Evolutionary conservation across 345 rosid genomes (phyloP).

Genomic region (Viola odorata): DNA sequence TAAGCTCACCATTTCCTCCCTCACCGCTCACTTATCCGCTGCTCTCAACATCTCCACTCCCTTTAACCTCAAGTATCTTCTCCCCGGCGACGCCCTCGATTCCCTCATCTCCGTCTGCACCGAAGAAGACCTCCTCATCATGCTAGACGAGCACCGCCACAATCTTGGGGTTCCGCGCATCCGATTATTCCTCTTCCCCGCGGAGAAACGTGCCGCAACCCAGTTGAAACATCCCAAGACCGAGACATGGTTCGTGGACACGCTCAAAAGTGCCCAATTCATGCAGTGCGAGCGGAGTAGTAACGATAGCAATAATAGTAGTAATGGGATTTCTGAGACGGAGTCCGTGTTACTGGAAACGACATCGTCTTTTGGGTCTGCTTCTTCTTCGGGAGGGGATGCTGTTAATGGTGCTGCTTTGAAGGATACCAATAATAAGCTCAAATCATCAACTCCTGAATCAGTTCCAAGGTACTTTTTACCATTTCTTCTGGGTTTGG

Average conservation of each 20-base stretch:
- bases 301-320: conserved; percentile 1
- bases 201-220: neutral
- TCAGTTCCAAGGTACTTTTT: conserved; percentile 38
- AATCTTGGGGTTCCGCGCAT: conserved; percentile 27
- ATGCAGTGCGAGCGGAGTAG: conserved; percentile 27
- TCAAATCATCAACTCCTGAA: conserved; percentile 36
- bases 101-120: conserved; percentile 40
- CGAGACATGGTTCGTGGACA: conserved; percentile 76
- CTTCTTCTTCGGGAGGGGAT: conserved; percentile 58
- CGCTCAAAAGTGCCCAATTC: conserved; percentile 52
- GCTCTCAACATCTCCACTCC: conserved; percentile 26
- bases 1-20: conserved; percentile 25
- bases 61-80: conserved; percentile 43
- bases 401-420: conserved; percentile 6
- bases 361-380: conserved; percentile 70
- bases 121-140: conserved; percentile 40
- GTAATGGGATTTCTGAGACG: conserved; percentile 30
- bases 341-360: conserved; percentile 72
- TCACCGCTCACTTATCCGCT: conserved; percentile 32
- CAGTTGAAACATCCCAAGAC: conserved; percentile 61
- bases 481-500: neutral
- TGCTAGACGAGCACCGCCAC: conserved; percentile 38
- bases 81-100: conserved; percentile 44
- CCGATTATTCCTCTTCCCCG: conserved; percentile 32
- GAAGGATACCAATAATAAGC: conserved; percentile 19